Percentiles rank a stretch among this genome's conserved stretches.
Evolutionary conservation across 2,329 filamentous ascomycete genomes (phyloP).

Genomic region (Keithomyces neogunnii): DNA sequence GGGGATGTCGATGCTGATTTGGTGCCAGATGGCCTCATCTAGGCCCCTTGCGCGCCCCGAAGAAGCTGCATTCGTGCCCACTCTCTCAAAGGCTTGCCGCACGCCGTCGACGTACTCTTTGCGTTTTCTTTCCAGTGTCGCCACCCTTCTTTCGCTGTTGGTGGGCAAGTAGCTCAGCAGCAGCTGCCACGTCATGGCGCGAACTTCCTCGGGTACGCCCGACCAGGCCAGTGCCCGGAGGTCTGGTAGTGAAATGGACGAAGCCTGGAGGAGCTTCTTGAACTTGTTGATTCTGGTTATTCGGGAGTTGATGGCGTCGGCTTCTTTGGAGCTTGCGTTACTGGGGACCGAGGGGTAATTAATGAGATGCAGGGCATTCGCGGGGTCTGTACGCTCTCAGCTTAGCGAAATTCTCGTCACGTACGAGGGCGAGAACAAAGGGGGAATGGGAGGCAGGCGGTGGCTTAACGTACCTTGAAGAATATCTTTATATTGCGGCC

Average conservation of each 20-base stretch:
- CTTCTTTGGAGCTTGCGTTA: slow-evolving; percentile 72
- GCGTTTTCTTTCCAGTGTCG: slow-evolving; percentile 84
- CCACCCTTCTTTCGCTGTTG: slow-evolving; percentile 86
- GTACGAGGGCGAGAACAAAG: not conserved
- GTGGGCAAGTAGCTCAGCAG: slow-evolving; percentile 91
- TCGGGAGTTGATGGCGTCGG: slow-evolving; percentile 76
- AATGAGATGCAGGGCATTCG: slow-evolving; percentile 91
- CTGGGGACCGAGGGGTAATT: slow-evolving; percentile 69
- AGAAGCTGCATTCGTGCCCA: slow-evolving; percentile 36
- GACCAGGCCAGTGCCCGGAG: slow-evolving; percentile 86
- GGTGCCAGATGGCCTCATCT: slow-evolving; percentile 98
- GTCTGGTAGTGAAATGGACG: slow-evolving; percentile 77
- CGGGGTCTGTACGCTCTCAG: slow-evolving; percentile 50
- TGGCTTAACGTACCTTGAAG: slow-evolving; percentile 47
- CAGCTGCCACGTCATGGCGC: slow-evolving; percentile 98
- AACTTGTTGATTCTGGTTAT: slow-evolving; percentile 98
- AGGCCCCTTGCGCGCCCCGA: slow-evolving; percentile 54
- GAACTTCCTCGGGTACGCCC: slow-evolving; percentile 86
- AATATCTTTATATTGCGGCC: slow-evolving; percentile 97
- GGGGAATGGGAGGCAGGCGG: not conserved
- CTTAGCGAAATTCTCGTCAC: not conserved
- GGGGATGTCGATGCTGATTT: slow-evolving; percentile 97
- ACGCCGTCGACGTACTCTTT: slow-evolving; percentile 97
- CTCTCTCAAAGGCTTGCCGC: slow-evolving; percentile 59
- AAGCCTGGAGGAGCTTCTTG: slow-evolving; percentile 89